Evolutionary conservation across 169 alveolate species (phyloP), one percentile per base, ranked within the genome.

Genomic region (Plasmodium reichenowi): DNA sequence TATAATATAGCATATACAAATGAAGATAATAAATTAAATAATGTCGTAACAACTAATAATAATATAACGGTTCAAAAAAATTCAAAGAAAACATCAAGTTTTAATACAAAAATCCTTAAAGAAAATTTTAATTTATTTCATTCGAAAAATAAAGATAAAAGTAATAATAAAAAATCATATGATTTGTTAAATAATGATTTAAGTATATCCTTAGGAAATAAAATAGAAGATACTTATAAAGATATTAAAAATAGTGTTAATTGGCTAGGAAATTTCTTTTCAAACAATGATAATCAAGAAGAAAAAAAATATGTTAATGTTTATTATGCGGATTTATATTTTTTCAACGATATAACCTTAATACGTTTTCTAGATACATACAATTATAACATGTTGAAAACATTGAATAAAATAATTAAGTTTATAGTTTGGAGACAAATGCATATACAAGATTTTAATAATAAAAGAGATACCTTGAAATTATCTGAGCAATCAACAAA

Each of bases 391-490:
- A 5, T 78, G 50, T n/a, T 78, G 54, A 78, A 78, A 66, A 50
- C 89, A 0, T 67, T 56, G 15, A 78, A 78, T 78, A 78, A 78
- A 64, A 26, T 78, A 29, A 64, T 78, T 9, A 78, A 78, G 64
- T 78, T 64, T 29, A 78, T 78, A 59, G 50, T 78, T 45, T 78
- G 89, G 89, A 64, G 89, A 32, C 89, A 78, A 78, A 32, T 78
- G 71, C 66, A 60, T 5, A 45, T 78, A 10, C n/a, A 38, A 12
- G 26, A 24, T 78, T 78, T 78, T 52, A 78, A 78, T 15, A 78
- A 78, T 9, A 48, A 70, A 15, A 12, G 54, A 20, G 64, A 45
- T 12, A 59, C 29, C 4, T 24, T 15, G 8, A 50, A 47, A 5
- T 50, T 38, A 15, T 20, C 64, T n/a, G 67, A 56, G 9, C 45